A percentile compares a stretch with the other conserved stretches of the same genome.
These are phyloP conservation scores for Daphne laureola DNA, from an alignment of 441 rosid genomes.

Conservation along the genomic window DNA sequence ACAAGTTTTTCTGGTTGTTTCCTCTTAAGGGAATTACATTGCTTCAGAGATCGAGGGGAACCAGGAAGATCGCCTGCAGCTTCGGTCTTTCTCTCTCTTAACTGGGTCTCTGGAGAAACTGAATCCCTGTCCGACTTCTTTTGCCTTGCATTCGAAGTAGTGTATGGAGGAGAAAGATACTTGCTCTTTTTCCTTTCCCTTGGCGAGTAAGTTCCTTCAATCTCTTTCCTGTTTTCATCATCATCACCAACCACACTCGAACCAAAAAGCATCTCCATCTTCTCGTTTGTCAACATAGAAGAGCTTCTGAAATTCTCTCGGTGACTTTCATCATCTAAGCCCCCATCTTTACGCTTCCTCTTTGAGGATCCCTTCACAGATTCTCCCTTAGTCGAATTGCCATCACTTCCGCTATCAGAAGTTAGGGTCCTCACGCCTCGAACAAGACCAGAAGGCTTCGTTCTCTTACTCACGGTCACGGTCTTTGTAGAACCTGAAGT, in stretches of 20 bases:
- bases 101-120: constrained; percentile 20
- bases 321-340: constrained; percentile 10
- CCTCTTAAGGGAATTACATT: constrained; percentile 11
- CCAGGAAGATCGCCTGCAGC: constrained; percentile 21
- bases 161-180: constrained; percentile 74
- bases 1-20: constrained; percentile 21
- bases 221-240: constrained; percentile 22
- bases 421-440: constrained; percentile 13
- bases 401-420: constrained; percentile 17
- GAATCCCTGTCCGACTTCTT: constrained; percentile 30
- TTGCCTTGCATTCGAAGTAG: constrained; percentile 27
- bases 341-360: constrained; percentile 18
- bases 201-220: constrained; percentile 20
- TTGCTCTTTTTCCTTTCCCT: constrained; percentile 90
- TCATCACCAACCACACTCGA: constrained; percentile 12
- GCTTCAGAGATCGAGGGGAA: constrained; percentile 10
- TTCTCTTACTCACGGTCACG: constrained; percentile 21
- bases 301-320: constrained; percentile 10
- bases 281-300: constrained; percentile 16
- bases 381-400: constrained; percentile 18
- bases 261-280: constrained; percentile 23
- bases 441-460: constrained; percentile 20
- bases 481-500: constrained; percentile 13
- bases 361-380: constrained; percentile 15
- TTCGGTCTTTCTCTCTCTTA: constrained; percentile 22